Conservation (phyloP, 768 basidiomycete genomes). For the Tulasnella sp. region DNA sequence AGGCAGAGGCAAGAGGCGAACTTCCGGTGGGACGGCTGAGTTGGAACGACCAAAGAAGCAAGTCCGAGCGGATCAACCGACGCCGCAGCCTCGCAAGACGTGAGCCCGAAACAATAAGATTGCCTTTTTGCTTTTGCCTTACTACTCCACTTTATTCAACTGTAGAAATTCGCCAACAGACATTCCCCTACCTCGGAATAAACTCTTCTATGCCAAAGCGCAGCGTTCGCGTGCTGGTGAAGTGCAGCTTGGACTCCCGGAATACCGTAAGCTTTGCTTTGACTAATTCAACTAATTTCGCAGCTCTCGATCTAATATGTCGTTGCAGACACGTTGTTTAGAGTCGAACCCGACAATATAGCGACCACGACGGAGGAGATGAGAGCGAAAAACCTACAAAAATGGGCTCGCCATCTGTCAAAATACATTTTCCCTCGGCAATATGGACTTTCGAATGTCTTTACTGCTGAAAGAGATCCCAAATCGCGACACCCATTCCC, state of each 20-base stretch:
- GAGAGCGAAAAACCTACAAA: slow-evolving; percentile 26
- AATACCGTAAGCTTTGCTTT: slow-evolving; percentile 41
- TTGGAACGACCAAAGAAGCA: background rate
- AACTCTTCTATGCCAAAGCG: slow-evolving; percentile 61
- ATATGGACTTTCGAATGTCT: slow-evolving; percentile 55
- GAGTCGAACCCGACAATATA: background rate
- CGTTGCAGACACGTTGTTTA: slow-evolving; percentile 52
- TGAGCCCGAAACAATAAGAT: too few species aligned
- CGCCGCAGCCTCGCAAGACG: background rate
- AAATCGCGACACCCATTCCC: slow-evolving; percentile 5
- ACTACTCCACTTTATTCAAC: slow-evolving; percentile 25
- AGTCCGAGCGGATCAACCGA: background rate
- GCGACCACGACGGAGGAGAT: slow-evolving; percentile 32
- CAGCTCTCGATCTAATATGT: background rate
- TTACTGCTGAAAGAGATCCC: slow-evolving; percentile 25
- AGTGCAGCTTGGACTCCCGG: slow-evolving; percentile 57
- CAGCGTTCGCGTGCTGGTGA: slow-evolving; percentile 35
- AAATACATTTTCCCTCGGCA: slow-evolving; percentile 84
- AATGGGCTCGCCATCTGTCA: slow-evolving; percentile 13
- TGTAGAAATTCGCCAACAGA: slow-evolving; percentile 36
- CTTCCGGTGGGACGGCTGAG: background rate
- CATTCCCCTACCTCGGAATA: slow-evolving; percentile 41
- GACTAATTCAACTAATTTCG: background rate
- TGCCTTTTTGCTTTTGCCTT: background rate
- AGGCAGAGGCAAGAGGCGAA: background rate